These are phyloP conservation scores for Fusarium napiforme DNA, from an alignment of 2,329 filamentous ascomycete genomes.

Conservation along the genomic window DNA sequence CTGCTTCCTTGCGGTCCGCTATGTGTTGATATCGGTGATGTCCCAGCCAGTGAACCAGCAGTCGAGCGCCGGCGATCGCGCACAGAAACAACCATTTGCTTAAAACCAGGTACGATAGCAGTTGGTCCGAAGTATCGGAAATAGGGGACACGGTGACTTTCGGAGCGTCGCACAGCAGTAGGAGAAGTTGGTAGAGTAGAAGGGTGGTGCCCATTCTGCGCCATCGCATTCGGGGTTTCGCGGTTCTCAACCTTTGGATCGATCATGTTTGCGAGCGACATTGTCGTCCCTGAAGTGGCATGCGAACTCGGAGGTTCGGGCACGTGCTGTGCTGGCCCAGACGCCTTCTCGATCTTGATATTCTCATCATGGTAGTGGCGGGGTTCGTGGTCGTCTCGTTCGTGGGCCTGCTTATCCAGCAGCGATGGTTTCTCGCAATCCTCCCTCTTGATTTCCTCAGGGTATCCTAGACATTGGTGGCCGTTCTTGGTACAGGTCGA, in stretches of 20 bases:
- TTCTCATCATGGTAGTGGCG: constrained; percentile 51
- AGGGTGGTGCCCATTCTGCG: constrained; percentile 13
- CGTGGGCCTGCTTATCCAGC: constrained; percentile 17
- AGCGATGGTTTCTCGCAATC: constrained; percentile 41
- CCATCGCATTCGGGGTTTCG: constrained; percentile 3
- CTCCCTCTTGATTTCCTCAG: constrained; percentile 62
- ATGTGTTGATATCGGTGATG: constrained; percentile 59
- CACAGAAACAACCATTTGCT: constrained; percentile 88
- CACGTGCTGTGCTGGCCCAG: constrained; percentile 14
- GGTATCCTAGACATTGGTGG: constrained; percentile 75
- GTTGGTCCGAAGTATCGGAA: constrained; percentile 93
- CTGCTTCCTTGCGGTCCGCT: constrained; percentile 52
- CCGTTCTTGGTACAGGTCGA: constrained; percentile 79
- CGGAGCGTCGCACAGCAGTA: constrained; percentile 59
- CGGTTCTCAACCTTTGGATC: constrained; percentile 20
- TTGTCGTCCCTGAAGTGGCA: constrained; percentile 2
- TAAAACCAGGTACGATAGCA: constrained; percentile 90
- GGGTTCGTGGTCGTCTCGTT: constrained; percentile 43
- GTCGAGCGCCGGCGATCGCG: constrained; percentile 72
- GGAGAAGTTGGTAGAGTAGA: constrained; percentile 49
- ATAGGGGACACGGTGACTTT: constrained; percentile 80
- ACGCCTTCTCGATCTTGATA: constrained; percentile 47
- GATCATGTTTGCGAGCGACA: constrained; percentile 21
- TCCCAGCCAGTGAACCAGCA: constrained; percentile 65
- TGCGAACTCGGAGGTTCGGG: constrained; percentile 25